Conservation (phyloP, 192 early-diverging fungal genomes). For the Globomyces pollinis-pini region DNA sequence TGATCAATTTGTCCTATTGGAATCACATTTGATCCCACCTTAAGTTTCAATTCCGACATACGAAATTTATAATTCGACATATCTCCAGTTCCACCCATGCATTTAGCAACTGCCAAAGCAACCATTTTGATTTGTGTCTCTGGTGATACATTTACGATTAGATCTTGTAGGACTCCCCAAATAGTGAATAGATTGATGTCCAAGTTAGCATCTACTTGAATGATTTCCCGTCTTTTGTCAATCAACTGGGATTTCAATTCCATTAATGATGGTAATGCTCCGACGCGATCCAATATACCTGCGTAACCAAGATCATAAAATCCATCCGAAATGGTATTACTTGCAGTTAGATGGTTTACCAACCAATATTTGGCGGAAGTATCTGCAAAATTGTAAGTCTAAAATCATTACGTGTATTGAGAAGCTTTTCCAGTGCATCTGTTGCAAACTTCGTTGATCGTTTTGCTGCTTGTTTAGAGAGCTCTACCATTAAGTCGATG, state of each 20-base stretch:
- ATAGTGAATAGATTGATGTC: conserved; percentile 27
- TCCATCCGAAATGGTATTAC: conserved; percentile 37
- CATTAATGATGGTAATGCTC: conserved; percentile 28
- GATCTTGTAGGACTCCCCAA: neutral
- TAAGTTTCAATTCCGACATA: conserved; percentile 45
- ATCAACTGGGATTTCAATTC: conserved; percentile 24
- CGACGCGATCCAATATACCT: conserved; percentile 16
- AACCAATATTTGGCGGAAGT: conserved; percentile 53
- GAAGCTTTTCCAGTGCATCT: conserved; percentile 49
- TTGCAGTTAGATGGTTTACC: conserved; percentile 26
- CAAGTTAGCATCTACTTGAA: conserved; percentile 29
- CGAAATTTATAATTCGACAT: conserved; percentile 36
- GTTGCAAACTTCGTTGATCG: conserved; percentile 38
- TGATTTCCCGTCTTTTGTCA: conserved; percentile 44
- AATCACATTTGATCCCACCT: conserved; percentile 33
- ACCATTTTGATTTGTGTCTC: conserved; percentile 33
- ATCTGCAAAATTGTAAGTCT: conserved; percentile 31
- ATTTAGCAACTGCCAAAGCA: conserved; percentile 30
- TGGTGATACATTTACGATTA: conserved; percentile 7
- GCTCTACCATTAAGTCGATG: conserved; percentile 34
- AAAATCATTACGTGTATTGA: conserved; percentile 34
- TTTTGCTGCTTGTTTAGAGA: conserved; percentile 30
- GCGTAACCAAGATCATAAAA: conserved; percentile 52
- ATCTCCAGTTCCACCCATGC: conserved; percentile 34
- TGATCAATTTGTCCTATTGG: conserved; percentile 30